Evolutionary conservation across 306 rosid genomes (phyloP).

Genomic region (Rubus idaeus): DNA sequence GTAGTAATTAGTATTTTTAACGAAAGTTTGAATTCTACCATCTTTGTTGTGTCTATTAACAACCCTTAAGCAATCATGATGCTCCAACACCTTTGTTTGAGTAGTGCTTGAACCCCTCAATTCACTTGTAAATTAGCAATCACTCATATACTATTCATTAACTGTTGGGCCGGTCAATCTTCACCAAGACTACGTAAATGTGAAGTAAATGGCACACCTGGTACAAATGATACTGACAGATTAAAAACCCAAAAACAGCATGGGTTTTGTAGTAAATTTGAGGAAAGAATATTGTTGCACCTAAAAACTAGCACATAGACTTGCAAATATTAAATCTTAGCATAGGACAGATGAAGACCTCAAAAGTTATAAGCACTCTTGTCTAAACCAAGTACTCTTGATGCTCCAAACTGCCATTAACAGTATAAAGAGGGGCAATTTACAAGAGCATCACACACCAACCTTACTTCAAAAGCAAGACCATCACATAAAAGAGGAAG

Average conservation of each 20-base stretch:
- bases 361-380: neutral
- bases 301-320: slow-evolving; percentile 50
- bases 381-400: slow-evolving; percentile 29
- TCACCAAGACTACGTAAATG: slow-evolving; percentile 14
- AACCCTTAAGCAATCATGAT: no score
- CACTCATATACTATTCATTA: slow-evolving; percentile 26
- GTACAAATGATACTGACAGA: neutral
- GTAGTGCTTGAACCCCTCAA: no score
- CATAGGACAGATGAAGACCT: slow-evolving; percentile 19
- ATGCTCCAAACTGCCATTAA: slow-evolving; percentile 27
- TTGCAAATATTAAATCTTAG: slow-evolving; percentile 39
- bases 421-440: slow-evolving; percentile 25
- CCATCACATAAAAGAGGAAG: slow-evolving; percentile 31
- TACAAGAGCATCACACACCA: slow-evolving; percentile 32
- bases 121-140: slow-evolving; percentile 24
- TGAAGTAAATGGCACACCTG: slow-evolving; percentile 1
- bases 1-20: no score
- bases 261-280: slow-evolving; percentile 37
- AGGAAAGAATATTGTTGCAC: slow-evolving; percentile 50
- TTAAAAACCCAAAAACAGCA: no score
- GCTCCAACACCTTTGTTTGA: no score
- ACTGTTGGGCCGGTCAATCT: slow-evolving; percentile 17
- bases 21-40: no score
- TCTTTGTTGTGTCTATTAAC: no score
- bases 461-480: slow-evolving; percentile 61